A percentile compares a stretch with the other conserved stretches of the same genome.
phyloP scores from a whole-genome alignment of 805 yeast species.

The Wickerhamomyces canadensis region DNA sequence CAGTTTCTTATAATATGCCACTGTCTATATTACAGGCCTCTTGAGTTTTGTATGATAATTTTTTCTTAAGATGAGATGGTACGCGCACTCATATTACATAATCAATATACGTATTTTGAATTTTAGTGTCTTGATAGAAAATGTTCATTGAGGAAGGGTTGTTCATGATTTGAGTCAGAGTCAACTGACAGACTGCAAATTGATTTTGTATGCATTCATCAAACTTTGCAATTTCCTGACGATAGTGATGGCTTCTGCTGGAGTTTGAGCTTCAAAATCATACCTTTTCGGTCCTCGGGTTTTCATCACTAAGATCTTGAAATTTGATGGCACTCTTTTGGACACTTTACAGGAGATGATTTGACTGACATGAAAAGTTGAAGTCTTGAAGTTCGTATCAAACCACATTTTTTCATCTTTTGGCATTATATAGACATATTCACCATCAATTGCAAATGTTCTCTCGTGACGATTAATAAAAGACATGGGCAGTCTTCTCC shows the following conservation, averaged over 20 bases:
- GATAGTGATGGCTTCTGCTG: slow-evolving; percentile 63
- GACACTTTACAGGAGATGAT: slow-evolving; percentile 72
- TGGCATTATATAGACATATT: slow-evolving; percentile 82
- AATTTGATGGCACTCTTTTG: slow-evolving; percentile 66
- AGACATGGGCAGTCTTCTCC: slow-evolving; percentile 84
- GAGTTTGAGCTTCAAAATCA: slow-evolving; percentile 72
- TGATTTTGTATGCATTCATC: slow-evolving; percentile 46
- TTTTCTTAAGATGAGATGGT: background rate
- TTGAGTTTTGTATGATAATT: too few species aligned
- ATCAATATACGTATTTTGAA: background rate
- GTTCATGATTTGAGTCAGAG: background rate
- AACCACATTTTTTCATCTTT: slow-evolving; percentile 73
- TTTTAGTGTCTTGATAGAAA: too few species aligned
- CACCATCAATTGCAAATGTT: slow-evolving; percentile 88
- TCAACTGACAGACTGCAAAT: slow-evolving; percentile 16
- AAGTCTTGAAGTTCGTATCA: slow-evolving; percentile 66
- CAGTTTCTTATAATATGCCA: too few species aligned
- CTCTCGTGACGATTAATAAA: slow-evolving; percentile 77
- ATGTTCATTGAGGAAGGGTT: too few species aligned
- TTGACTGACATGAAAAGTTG: slow-evolving; percentile 81
- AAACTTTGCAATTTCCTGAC: slow-evolving; percentile 62
- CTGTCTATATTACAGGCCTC: too few species aligned
- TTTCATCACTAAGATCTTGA: slow-evolving; percentile 74
- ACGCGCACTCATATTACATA: background rate
- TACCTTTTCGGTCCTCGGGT: slow-evolving; percentile 71